phyloP scores from a whole-genome alignment of 306 rosid genomes.

The Canavalia ensiformis region DNA sequence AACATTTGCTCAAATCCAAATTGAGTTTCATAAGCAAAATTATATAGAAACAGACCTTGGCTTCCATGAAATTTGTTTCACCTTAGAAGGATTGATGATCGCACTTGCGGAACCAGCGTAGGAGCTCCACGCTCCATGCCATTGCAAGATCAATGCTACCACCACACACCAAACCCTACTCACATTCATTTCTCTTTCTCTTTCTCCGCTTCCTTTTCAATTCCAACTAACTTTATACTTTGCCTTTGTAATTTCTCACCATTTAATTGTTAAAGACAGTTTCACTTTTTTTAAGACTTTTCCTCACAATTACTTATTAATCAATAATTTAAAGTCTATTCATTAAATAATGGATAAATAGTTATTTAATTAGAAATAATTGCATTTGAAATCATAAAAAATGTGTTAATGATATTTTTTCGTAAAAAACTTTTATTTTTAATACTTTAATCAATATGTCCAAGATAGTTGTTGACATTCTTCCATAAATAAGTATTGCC shows the following conservation, averaged over 20 bases:
- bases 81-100: constrained; percentile 82
- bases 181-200: constrained; percentile 5
- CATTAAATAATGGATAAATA: too few relatives aligned
- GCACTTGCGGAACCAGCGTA: constrained; percentile 83
- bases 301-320: too few relatives aligned
- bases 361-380: too few relatives aligned
- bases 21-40: not conserved
- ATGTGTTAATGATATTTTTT: too few relatives aligned
- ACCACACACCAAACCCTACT: constrained; percentile 51
- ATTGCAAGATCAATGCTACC: constrained; percentile 43
- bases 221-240: constrained; percentile 17
- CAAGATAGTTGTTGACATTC: too few relatives aligned
- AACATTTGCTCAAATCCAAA: not conserved
- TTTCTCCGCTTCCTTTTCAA: not conserved
- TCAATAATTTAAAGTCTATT: too few relatives aligned
- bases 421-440: too few relatives aligned
- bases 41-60: constrained; percentile 69
- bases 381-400: too few relatives aligned
- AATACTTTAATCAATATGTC: too few relatives aligned
- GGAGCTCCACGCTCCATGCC: constrained; percentile 50
- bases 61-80: constrained; percentile 84
- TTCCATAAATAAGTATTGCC: too few relatives aligned
- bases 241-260: not conserved
- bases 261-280: not conserved
- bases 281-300: not conserved